Conservation (phyloP, 164 flowering plant genomes). For the Tetracentron sinense region DNA sequence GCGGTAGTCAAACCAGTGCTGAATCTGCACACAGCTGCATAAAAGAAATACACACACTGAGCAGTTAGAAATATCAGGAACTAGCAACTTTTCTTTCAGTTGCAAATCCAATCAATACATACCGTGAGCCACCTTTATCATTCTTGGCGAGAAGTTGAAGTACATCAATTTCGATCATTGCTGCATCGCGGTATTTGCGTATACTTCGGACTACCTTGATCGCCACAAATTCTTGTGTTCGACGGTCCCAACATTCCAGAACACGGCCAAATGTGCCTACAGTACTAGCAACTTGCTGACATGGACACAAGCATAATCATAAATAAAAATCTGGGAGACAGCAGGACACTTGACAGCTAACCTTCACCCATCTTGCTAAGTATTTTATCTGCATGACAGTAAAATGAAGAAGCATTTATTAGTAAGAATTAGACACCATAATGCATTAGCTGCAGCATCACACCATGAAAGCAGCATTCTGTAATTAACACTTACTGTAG, state of each 20-base stretch:
- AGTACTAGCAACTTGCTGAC: conserved; percentile 61
- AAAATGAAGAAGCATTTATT: background rate
- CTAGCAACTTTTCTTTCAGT: conserved; percentile 6
- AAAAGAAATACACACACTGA: conserved; percentile 3
- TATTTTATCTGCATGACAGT: conserved; percentile 66
- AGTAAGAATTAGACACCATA: background rate
- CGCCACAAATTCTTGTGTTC: conserved; percentile 62
- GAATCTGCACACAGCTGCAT: conserved; percentile 89
- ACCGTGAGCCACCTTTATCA: conserved; percentile 53
- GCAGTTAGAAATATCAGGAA: background rate
- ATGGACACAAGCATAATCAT: conserved; percentile 39
- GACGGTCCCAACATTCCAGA: conserved; percentile 94
- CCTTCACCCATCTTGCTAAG: conserved; percentile 97
- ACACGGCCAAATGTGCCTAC: conserved; percentile 98
- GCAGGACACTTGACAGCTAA: conserved; percentile 53
- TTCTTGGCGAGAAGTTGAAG: conserved; percentile 60
- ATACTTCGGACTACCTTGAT: conserved; percentile 78
- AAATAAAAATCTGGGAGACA: conserved; percentile 46
- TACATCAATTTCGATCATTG: conserved; percentile 81
- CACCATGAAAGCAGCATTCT: background rate
- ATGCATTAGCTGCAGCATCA: background rate
- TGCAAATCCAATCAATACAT: conserved; percentile 17
- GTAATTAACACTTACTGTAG: background rate
- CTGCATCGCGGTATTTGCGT: conserved; percentile 80
- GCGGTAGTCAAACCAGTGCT: conserved; percentile 86